A percentile compares a stretch with the other conserved stretches of the same genome.
These are phyloP conservation scores for Lactarius sp. DNA, from an alignment of 768 basidiomycete genomes.

Conservation along the genomic window DNA sequence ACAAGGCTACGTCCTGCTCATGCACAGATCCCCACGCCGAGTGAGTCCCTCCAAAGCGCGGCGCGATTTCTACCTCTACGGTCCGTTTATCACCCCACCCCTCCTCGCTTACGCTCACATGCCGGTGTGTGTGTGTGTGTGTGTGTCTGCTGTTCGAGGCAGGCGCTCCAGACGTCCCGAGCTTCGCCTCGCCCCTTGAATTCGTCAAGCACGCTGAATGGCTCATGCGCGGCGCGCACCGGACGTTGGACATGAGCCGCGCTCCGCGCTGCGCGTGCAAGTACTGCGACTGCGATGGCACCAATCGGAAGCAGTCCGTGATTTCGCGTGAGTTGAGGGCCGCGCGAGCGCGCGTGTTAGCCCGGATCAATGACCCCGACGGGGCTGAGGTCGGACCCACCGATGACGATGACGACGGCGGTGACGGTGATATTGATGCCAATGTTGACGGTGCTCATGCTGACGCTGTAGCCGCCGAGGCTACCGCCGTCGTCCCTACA, in stretches of 20 bases:
- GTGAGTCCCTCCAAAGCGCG: not conserved
- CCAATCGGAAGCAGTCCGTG: not conserved
- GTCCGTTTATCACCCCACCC: not conserved
- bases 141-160: not conserved
- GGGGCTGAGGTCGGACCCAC: not conserved
- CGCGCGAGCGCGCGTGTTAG: not conserved
- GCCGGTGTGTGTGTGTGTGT: not conserved
- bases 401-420: not conserved
- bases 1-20: conserved; percentile 10
- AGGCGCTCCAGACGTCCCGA: conserved; percentile 12
- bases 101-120: not conserved
- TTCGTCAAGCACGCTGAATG: conserved; percentile 21
- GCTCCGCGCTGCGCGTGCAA: conserved; percentile 7
- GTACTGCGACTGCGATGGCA: conserved; percentile 2
- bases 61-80: conserved; percentile 20
- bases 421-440: not conserved
- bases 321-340: conserved; percentile 11
- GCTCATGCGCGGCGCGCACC: conserved; percentile 18
- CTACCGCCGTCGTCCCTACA: not conserved
- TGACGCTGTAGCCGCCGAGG: not conserved
- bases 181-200: conserved; percentile 14
- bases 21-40: conserved; percentile 3
- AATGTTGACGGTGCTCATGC: not conserved
- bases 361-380: not conserved
- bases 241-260: conserved; percentile 5